Percentiles rank a stretch among this genome's conserved stretches.
phyloP scores from a whole-genome alignment of 2,329 filamentous ascomycete species.

The Phaeomoniella chlamydospora region DNA sequence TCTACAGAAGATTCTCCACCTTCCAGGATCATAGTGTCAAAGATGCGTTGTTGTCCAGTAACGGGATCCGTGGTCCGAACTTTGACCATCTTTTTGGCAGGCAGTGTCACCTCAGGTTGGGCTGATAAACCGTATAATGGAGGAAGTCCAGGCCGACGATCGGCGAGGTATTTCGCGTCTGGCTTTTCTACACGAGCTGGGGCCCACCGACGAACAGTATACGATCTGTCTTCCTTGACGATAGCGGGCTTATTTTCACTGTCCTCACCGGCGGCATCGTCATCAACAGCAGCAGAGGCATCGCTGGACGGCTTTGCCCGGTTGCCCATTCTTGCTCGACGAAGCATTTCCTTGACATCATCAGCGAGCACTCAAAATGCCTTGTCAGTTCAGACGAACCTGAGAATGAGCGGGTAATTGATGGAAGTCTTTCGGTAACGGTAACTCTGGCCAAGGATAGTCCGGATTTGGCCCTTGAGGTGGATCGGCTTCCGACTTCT shows the following conservation, averaged over 20 bases:
- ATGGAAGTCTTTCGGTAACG: slow-evolving; percentile 77
- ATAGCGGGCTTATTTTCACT: neutral
- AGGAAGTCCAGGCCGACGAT: slow-evolving; percentile 43
- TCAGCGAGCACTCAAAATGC: slow-evolving; percentile 34
- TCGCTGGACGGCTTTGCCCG: neutral
- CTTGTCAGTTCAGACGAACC: slow-evolving; percentile 42
- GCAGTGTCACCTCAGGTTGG: slow-evolving; percentile 24
- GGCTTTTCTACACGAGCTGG: slow-evolving; percentile 28
- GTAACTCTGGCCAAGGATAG: slow-evolving; percentile 62
- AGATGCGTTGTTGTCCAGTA: slow-evolving; percentile 65
- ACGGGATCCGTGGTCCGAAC: slow-evolving; percentile 64
- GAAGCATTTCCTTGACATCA: slow-evolving; percentile 8
- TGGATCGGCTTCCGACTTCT: slow-evolving; percentile 43
- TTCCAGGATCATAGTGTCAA: slow-evolving; percentile 68
- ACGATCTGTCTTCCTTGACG: neutral
- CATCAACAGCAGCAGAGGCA: neutral
- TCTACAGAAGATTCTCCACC: slow-evolving; percentile 54
- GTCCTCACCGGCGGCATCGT: neutral
- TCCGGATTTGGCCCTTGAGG: slow-evolving; percentile 33
- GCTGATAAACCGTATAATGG: slow-evolving; percentile 30
- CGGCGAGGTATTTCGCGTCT: slow-evolving; percentile 48
- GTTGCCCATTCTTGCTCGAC: slow-evolving; percentile 8
- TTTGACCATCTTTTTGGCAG: slow-evolving; percentile 61
- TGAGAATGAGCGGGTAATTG: slow-evolving; percentile 45
- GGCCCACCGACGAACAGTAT: slow-evolving; percentile 1